Base-by-base conservation (phyloP, 1,284 basidiomycete species). In the Ustanciosporium gigantosporum region DNA sequence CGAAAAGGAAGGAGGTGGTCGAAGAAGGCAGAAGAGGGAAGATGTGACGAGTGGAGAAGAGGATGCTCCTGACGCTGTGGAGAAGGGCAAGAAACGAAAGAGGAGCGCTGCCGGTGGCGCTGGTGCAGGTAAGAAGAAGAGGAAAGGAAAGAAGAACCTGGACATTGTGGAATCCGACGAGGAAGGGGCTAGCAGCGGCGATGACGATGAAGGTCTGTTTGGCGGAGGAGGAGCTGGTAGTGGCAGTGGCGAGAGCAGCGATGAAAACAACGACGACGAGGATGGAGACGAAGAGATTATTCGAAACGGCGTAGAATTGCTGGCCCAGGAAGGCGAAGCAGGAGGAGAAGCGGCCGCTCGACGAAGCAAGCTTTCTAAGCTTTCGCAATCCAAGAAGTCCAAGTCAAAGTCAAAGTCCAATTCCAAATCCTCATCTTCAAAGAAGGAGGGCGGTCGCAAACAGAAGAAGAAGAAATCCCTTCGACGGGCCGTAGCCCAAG, bases 251-350 rank as follows among this genome's bases (percentile, higher is more conserved):
- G 46, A 46, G 5, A 56, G 52, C 32, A 49, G 48, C 42, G 37
- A 17, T 25, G 38, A 49, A 24, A 43, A 35, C 3, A 37, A 34
- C 37, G 55, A 58, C 32, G 60, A 52, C 36, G 61, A 62, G 34
- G 66, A 66, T 24, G 66, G 58, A 7, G 62, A 60, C 25, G 55
- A 60, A 8, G 66, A 66, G 37, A 69, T 69, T 38, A 57, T 62
- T 19, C 37, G 51, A 5, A 59, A 64, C 41, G 61, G 47, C 16
- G 48, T 46, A 16, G 53, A 50, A 38, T 40, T 52, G 25, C 35
- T 56, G 5, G 69, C 59, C 7, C 50, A 57, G 7, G 59, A 68
- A 22, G 61, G 45, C 16, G 56, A 49, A 5, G 44, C 44, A 5
- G 41, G 25, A 1, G 46, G 25, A 15, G 51, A 41, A 1, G 38